A percentile compares a stretch with the other conserved stretches of the same genome.
Evolutionary conservation across 176 grass and related monocot genomes (phyloP).

Genomic region (Bolboschoenus planiculmis): DNA sequence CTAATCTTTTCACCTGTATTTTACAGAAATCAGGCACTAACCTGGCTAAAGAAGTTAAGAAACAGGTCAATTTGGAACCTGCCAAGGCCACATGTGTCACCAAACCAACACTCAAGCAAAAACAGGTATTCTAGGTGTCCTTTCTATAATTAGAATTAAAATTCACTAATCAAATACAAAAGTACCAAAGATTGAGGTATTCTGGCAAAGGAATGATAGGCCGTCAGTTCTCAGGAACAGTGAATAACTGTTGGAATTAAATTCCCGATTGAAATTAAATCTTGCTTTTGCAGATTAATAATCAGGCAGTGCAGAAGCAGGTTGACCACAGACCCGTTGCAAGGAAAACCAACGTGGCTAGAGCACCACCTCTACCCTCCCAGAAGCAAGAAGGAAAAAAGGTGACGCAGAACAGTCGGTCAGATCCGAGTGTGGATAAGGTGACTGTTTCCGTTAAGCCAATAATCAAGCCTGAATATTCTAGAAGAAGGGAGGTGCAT

Average conservation of each 20-base stretch:
- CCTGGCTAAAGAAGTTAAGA: not conserved
- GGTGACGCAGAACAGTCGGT: not conserved
- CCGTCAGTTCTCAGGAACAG: not conserved
- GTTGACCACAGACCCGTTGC: constrained; percentile 1
- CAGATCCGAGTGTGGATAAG: not conserved
- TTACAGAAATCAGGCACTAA: constrained; percentile 8
- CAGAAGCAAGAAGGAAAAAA: constrained; percentile 16
- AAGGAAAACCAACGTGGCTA: not conserved
- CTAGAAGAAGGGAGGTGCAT: constrained; percentile 22
- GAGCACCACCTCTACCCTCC: not conserved
- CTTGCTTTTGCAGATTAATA: not conserved
- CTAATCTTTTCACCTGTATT: not conserved
- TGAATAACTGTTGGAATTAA: not conserved
- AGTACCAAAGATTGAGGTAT: not conserved
- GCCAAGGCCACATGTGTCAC: not conserved
- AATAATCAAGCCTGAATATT: constrained; percentile 2
- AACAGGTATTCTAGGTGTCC: not conserved
- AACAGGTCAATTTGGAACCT: not conserved
- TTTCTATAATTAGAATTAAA: not conserved
- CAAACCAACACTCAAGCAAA: constrained; percentile 5
- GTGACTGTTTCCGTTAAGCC: not conserved
- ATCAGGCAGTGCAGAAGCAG: not conserved
- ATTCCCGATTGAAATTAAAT: not conserved
- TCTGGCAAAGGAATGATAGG: not conserved
- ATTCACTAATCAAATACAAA: not conserved